Base-by-base conservation (phyloP, 352 stramenopile genomes). In the Globisporangium okanoganense region DNA sequence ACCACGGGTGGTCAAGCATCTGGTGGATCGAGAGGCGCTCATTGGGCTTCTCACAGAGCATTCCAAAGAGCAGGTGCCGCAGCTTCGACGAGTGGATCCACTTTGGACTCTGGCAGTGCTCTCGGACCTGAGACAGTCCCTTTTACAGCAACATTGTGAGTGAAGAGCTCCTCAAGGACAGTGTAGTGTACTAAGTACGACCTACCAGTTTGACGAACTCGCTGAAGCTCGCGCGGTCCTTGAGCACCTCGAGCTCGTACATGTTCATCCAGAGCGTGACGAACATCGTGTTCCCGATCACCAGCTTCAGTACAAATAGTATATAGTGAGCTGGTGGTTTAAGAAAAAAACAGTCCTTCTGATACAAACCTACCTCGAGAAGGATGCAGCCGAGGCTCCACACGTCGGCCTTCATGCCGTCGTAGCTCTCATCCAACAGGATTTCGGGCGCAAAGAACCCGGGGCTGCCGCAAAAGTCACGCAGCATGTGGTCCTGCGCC, bases 391-490 rank as follows among this genome's bases (percentile, higher is more conserved):
- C 87, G 18, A 96, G 57, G 40, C 80, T 93, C 89, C 89, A 97
- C 20, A 95, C 66, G 45, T 97, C 89, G 10, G 82, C 86, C 49
- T 87, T 88, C 31, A 75, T 62, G 40, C 83, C 85, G 31, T 92
- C 82, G 57, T 96, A 94, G 24, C 58, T 64, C 10, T 87, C 73
- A 0, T 73, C 57, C 0, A 90, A 56, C 24, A 94, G 66, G 50
- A 96, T 85, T 51, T 96, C 88, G 0, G 88, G 88, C 0, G 86
- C 86, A 49, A 96, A 96, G 56, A 96, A 96, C 16, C 88, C 87
- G 7, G 82, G 78, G 43, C 77, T 88, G 14, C 85, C 85, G 59
- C 85, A 94, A 52, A 95, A 95, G 52, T 94, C 82, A 43, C 69
- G 62, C 41, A 95, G 71, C 48, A 65, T 57, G 5, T 59, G 49